Evolutionary conservation across 2,329 filamentous ascomycete genomes (phyloP), one percentile per base, ranked within the genome.

Genomic region (Sclerotinia trifoliorum): DNA sequence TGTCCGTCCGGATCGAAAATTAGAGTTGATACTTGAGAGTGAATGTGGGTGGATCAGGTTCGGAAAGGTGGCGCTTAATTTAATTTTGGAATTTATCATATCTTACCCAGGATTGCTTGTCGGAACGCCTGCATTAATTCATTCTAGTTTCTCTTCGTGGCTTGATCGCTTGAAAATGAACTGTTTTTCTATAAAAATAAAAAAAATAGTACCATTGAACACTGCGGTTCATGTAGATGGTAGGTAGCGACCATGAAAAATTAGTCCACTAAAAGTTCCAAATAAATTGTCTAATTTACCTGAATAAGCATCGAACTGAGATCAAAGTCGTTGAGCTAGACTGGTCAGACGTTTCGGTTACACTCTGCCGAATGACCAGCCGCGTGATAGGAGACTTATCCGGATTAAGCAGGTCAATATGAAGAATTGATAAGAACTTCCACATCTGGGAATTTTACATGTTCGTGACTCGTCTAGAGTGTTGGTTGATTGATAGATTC

Each of bases 321-420:
- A 62, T 62, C 58, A 2, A 2, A 21, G 19, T n/a, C 10, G 17
- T 48, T 60, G 3, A 44, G n/a, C 32, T 29, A 44, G 13, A 4
- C 39, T 32, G 5, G 57, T 24, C 7, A 6, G 35, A 49, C 29
- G n/a, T 35, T 49, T 62, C n/a, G 57, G n/a, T 49, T 24, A 11
- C 60, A 62, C n/a, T 2, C 26, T 62, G 26, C 26, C 58, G 58
- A 17, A 13, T 5, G 26, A 29, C 60, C 48, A 63, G 29, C 32
- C 46, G 60, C n/a, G 39, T 62, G 60, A 49, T 19, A 35, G 15
- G 21, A 5, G 8, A 19, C 29, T 26, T 26, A 21, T 51, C 60
- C 60, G 26, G 29, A 51, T 51, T 62, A 51, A 39, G 60, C 49
- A 62, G 46, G 46, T 51, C n/a, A 8, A 26, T 39, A 26, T 51